phyloP scores from a whole-genome alignment of 768 basidiomycete species.

The Pleurotus giganteus region DNA sequence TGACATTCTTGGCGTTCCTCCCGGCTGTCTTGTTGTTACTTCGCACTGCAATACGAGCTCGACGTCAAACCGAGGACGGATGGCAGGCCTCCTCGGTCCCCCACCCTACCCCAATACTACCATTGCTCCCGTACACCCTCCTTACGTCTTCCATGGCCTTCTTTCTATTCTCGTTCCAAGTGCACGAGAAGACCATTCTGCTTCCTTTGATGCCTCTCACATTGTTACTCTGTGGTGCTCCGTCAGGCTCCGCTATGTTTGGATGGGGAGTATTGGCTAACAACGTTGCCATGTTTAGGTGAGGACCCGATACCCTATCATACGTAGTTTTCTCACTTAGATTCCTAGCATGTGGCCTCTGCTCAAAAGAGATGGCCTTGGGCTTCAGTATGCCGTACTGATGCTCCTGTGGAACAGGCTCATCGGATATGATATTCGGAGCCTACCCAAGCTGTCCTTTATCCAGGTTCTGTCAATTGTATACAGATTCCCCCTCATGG shows the following conservation, averaged over 20 bases:
- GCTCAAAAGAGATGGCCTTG: conserved; percentile 74
- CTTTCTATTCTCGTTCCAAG: conserved; percentile 96
- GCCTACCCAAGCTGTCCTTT: conserved; percentile 41
- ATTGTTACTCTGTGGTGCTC: conserved; percentile 61
- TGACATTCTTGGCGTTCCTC: conserved; percentile 72
- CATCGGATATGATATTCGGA: conserved; percentile 74
- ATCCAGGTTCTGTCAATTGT: conserved; percentile 56
- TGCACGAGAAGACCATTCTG: conserved; percentile 92
- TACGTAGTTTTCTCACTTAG: neutral
- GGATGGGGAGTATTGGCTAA: conserved; percentile 74
- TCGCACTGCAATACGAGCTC: conserved; percentile 31
- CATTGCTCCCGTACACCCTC: conserved; percentile 77
- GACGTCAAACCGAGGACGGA: conserved; percentile 10
- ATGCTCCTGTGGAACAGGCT: conserved; percentile 79
- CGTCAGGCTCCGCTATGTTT: conserved; percentile 56
- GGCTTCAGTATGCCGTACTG: conserved; percentile 67
- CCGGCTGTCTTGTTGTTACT: conserved; percentile 52
- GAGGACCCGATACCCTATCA: conserved; percentile 16
- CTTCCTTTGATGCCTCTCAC: conserved; percentile 84
- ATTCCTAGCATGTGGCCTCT: conserved; percentile 86
- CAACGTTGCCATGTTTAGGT: conserved; percentile 90
- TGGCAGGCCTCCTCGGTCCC: conserved; percentile 10
- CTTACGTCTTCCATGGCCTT: conserved; percentile 85
- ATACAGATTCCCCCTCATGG: conserved; percentile 4
- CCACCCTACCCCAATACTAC: conserved; percentile 47